Conservation (phyloP, 805 yeast genomes). For the Suhomyces kilbournensis region DNA sequence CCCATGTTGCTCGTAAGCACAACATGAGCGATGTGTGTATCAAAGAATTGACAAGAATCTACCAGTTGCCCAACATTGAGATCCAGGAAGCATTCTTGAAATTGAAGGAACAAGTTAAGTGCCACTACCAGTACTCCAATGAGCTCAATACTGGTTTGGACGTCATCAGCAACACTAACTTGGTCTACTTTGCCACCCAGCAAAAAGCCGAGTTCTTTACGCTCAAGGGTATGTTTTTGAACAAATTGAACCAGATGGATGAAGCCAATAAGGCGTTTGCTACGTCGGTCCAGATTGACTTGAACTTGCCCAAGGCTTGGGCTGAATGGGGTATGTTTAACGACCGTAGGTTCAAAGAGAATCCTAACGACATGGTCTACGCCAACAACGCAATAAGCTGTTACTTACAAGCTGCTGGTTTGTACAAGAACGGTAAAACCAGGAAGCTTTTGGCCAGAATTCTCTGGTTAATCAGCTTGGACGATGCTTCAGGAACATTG, state of each 20-base stretch:
- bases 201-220: constrained; percentile 98
- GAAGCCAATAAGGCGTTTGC: constrained; percentile 98
- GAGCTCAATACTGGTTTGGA: constrained; percentile 94
- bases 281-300: constrained; percentile 93
- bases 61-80: constrained; percentile 94
- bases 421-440: constrained; percentile 89
- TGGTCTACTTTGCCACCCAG: constrained; percentile 94
- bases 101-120: constrained; percentile 94
- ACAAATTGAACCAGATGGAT: constrained; percentile 83
- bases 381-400: constrained; percentile 96
- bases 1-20: constrained; percentile 97
- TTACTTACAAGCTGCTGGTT: constrained; percentile 95
- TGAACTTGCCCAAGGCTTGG: constrained; percentile 96
- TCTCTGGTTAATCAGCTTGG: constrained; percentile 89
- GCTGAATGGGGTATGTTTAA: constrained; percentile 99
- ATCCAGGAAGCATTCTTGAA: constrained; percentile 97
- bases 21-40: constrained; percentile 96
- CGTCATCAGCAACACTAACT: constrained; percentile 92
- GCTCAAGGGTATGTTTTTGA: constrained; percentile 95
- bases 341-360: constrained; percentile 81
- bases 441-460: constrained; percentile 85
- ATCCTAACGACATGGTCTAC: constrained; percentile 71
- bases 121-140: constrained; percentile 88
- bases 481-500: constrained; percentile 76
- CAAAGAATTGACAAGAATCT: constrained; percentile 86